phyloP scores from a whole-genome alignment of 495 filamentous ascomycete genomes.

The Lophiotrema nucula region DNA sequence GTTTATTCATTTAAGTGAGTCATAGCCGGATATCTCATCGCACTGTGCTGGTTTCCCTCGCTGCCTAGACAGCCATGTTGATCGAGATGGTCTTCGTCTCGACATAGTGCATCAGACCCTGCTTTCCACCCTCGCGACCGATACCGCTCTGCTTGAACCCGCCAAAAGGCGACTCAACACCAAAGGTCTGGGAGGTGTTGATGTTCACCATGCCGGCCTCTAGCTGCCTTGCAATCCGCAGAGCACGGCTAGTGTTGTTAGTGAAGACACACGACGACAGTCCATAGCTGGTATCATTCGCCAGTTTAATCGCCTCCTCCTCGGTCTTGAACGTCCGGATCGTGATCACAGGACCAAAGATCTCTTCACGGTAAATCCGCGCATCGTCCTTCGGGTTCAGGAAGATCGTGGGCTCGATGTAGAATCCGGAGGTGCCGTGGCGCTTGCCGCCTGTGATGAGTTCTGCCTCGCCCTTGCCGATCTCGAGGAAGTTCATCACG shows the following conservation, averaged over 20 bases:
- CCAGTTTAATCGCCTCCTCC: conserved; percentile 50
- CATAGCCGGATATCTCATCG: too few species aligned
- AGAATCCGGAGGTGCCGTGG: conserved; percentile 43
- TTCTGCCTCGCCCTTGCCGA: conserved; percentile 35
- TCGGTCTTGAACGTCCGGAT: conserved; percentile 55
- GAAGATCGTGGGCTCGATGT: conserved; percentile 52
- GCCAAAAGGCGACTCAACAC: conserved; percentile 48
- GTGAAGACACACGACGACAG: conserved; percentile 48
- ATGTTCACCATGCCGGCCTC: conserved; percentile 55
- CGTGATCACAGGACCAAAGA: conserved; percentile 54
- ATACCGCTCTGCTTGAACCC: conserved; percentile 54
- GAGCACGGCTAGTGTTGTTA: conserved; percentile 49
- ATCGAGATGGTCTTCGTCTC: conserved; percentile 50
- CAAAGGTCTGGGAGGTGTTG: conserved; percentile 48
- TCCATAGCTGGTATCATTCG: conserved; percentile 47
- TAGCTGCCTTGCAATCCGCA: conserved; percentile 50
- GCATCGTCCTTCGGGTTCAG: conserved; percentile 45
- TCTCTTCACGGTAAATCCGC: conserved; percentile 51
- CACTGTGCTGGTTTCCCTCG: too few species aligned
- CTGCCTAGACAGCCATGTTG: too few species aligned
- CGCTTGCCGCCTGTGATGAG: conserved; percentile 35
- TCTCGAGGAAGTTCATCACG: conserved; percentile 38
- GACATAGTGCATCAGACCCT: conserved; percentile 46
- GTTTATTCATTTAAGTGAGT: too few species aligned
- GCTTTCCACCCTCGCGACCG: conserved; percentile 48